These are phyloP conservation scores for Rhodotorula sp. DNA, from an alignment of 1,284 basidiomycete genomes.

Conservation along the genomic window DNA sequence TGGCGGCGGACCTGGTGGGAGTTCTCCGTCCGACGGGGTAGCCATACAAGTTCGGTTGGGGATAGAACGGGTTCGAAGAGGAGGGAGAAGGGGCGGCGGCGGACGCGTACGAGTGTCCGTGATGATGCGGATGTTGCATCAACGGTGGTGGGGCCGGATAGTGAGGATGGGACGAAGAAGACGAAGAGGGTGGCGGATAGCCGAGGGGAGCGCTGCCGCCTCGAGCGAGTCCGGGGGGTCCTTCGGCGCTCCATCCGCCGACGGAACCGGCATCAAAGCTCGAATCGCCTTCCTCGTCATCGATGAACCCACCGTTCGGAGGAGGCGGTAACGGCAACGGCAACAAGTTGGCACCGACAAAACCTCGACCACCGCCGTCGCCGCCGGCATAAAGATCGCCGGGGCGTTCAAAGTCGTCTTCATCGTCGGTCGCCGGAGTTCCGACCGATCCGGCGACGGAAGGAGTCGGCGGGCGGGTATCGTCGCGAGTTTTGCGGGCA, in stretches of 20 bases:
- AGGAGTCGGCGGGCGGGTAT: not conserved
- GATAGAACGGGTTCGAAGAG: constrained; percentile 2
- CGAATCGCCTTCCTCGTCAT: constrained; percentile 18
- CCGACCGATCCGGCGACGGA: constrained; percentile 9
- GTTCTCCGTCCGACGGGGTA: not conserved
- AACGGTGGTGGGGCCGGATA: not conserved
- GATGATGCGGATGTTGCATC: not conserved
- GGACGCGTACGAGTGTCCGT: constrained; percentile 1
- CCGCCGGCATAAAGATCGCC: not conserved
- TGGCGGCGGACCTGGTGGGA: not conserved
- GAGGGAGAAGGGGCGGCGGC: not conserved
- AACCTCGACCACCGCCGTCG: not conserved
- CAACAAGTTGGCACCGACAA: not conserved
- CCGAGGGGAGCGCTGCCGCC: constrained; percentile 9
- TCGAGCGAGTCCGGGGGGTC: not conserved
- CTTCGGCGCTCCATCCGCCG: constrained; percentile 11
- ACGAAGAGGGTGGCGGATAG: not conserved
- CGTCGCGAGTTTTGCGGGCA: not conserved
- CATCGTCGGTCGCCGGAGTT: constrained; percentile 1
- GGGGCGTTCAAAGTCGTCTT: not conserved
- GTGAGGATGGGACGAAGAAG: not conserved
- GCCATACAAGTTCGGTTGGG: not conserved
- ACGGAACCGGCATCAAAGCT: constrained; percentile 12
- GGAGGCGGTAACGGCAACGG: not conserved
- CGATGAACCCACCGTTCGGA: not conserved